Conservation (phyloP, 139 green algal species). For the Chlamydomonas schloesseri region DNA sequence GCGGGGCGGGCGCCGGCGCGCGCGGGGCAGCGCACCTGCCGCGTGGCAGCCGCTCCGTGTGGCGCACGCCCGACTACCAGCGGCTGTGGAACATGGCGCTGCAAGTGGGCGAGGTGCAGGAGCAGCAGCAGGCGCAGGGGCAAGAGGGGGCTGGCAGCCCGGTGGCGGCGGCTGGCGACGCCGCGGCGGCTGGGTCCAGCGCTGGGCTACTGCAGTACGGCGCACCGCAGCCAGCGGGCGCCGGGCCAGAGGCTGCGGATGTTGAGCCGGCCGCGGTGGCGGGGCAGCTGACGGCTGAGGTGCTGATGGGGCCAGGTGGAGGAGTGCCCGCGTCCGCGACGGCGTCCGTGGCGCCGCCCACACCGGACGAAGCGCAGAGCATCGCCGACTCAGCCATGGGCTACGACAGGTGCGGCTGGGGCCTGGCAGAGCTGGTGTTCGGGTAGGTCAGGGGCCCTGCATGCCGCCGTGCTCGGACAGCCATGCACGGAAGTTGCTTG, state of each 20-base stretch:
- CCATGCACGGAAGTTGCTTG: too few relatives aligned
- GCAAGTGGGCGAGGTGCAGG: slow-evolving; percentile 61
- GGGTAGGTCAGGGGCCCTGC: too few relatives aligned
- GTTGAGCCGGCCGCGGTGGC: neutral
- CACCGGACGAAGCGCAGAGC: slow-evolving; percentile 24
- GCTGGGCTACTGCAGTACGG: neutral
- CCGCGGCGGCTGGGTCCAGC: too few relatives aligned
- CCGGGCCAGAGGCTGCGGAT: neutral
- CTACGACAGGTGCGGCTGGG: neutral
- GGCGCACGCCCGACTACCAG: slow-evolving; percentile 68
- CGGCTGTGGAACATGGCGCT: slow-evolving; percentile 70
- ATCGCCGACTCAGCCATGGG: slow-evolving; percentile 54
- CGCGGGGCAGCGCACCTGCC: slow-evolving; percentile 24
- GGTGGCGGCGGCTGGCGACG: neutral
- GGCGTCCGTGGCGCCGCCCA: neutral
- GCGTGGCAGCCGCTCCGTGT: slow-evolving; percentile 42
- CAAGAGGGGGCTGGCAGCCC: neutral
- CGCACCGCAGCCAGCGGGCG: neutral
- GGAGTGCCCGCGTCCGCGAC: too few relatives aligned
- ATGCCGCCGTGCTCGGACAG: too few relatives aligned
- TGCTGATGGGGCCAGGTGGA: too few relatives aligned
- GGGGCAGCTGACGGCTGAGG: neutral
- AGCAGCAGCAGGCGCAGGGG: slow-evolving; percentile 27
- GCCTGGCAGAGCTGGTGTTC: too few relatives aligned
- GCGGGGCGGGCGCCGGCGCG: neutral